Percentiles rank a stretch among this genome's conserved stretches.
These are phyloP conservation scores for Candida multigemmis DNA, from an alignment of 805 yeast species.

Conservation along the genomic window DNA sequence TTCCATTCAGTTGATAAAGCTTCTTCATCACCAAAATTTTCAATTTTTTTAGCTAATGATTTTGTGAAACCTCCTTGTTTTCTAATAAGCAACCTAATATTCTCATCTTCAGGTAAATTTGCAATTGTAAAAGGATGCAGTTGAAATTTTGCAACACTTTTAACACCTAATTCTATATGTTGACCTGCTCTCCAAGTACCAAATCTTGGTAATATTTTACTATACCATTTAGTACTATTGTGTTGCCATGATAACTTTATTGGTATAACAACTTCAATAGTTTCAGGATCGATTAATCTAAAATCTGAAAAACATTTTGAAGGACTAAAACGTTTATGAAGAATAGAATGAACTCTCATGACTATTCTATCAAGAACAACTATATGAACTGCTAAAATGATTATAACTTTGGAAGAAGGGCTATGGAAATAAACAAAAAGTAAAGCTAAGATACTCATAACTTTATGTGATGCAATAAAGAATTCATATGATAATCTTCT, in stretches of 20 bases:
- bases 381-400: slow-evolving; percentile 32
- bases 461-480: slow-evolving; percentile 34
- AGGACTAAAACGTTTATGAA: slow-evolving; percentile 27
- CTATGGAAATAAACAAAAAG: slow-evolving; percentile 34
- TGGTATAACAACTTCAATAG: slow-evolving; percentile 30
- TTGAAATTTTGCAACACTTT: slow-evolving; percentile 26
- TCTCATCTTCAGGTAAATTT: slow-evolving; percentile 26
- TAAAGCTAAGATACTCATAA: slow-evolving; percentile 32
- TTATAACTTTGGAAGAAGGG: slow-evolving; percentile 17
- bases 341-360: slow-evolving; percentile 14
- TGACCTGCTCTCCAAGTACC: slow-evolving; percentile 41
- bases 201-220: slow-evolving; percentile 20
- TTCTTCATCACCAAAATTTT: slow-evolving; percentile 1
- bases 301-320: slow-evolving; percentile 28
- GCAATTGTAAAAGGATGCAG: slow-evolving; percentile 42
- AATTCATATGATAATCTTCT: slow-evolving; percentile 33
- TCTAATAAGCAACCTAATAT: slow-evolving; percentile 31
- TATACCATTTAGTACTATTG: slow-evolving; percentile 15
- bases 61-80: slow-evolving; percentile 36
- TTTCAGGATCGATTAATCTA: slow-evolving; percentile 31
- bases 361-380: slow-evolving; percentile 33
- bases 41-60: slow-evolving; percentile 18
- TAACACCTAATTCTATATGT: slow-evolving; percentile 33
- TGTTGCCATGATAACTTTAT: slow-evolving; percentile 10
- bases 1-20: slow-evolving; percentile 1